Evolutionary conservation across 1,284 basidiomycete genomes (phyloP), one percentile per base, ranked within the genome.

Genomic region (Marasmius tenuissimus): DNA sequence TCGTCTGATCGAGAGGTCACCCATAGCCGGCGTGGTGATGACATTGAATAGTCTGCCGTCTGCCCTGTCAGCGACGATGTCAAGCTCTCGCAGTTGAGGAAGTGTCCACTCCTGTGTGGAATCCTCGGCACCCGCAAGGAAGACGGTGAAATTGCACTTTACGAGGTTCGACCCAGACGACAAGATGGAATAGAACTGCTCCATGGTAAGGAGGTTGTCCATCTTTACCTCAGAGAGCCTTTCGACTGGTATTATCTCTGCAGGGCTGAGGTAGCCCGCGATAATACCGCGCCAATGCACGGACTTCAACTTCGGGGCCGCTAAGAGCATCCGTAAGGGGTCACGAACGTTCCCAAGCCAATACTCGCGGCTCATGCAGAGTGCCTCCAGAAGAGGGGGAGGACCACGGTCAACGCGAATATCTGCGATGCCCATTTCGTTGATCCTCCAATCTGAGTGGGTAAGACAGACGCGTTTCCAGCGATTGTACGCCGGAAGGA

Each of bases 211-310:
- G 10, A 64, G 62, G 35, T 66, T 63, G 38, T 65, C 65, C 18
- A 70, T 60, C 48, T 59, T 61, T 55, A 68, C 66, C 27, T 57
- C 61, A n/a, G 53, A 38, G 3, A 70, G 57, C 51, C 62, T 61
- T 7, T 47, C 40, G 12, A 62, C 27, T 22, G 60, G 52, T 42
- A 64, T 63, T 45, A 64, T 61, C 11, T 63, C 58, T 53, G 62
- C 55, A n/a, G 69, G 67, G 33, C 64, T 63, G 12, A 60, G 61
- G 38, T 55, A 68, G 3, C 38, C 56, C 4, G 62, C 61, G 56
- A 71, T 57, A 59, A 67, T 57, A 57, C 64, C 66, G 52, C 62
- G 63, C 72, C 72, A 74, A n/a, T 64, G 64, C 20, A 71, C 61
- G 6, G 61, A 52, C 11, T 65, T 66, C 4, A 74, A 68, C 10